These are phyloP conservation scores for Rutstroemia sp. DNA, from an alignment of 2,329 filamentous ascomycete species.

Conservation along the genomic window DNA sequence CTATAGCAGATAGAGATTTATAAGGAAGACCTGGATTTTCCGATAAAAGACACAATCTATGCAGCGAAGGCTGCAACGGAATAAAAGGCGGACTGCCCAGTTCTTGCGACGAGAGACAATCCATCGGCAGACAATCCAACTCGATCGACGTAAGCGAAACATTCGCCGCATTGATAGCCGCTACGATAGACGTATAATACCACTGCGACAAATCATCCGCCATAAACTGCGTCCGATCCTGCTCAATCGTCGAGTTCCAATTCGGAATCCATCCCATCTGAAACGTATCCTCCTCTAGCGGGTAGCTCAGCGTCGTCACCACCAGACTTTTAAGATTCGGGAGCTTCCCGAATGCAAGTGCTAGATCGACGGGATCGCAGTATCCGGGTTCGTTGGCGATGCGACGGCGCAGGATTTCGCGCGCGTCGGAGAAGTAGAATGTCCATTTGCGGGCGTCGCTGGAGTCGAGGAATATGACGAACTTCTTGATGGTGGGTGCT, in stretches of 20 bases:
- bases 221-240: slow-evolving; percentile 4
- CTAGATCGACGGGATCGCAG: slow-evolving; percentile 1
- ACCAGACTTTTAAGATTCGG: neutral
- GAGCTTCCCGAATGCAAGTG: neutral
- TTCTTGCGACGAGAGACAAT: slow-evolving; percentile 4
- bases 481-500: slow-evolving; percentile 3
- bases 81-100: neutral
- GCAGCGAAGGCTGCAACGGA: slow-evolving; percentile 1
- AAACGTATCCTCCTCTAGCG: neutral
- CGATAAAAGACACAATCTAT: neutral
- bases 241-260: slow-evolving; percentile 5
- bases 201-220: slow-evolving; percentile 7
- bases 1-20: neutral
- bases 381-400: neutral
- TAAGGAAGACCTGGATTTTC: neutral
- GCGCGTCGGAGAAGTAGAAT: slow-evolving; percentile 7
- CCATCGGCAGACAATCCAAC: slow-evolving; percentile 5
- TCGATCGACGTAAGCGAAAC: neutral
- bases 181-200: slow-evolving; percentile 8
- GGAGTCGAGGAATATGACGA: slow-evolving; percentile 6
- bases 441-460: slow-evolving; percentile 6
- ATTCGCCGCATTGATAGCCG: slow-evolving; percentile 1
- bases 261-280: slow-evolving; percentile 2
- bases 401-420: slow-evolving; percentile 4
- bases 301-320: slow-evolving; percentile 2